Percentiles rank a stretch among this genome's conserved stretches.
Conservation (phyloP, 2,329 filamentous ascomycete genomes). For the Paracoccidioides brasiliensis region DNA sequence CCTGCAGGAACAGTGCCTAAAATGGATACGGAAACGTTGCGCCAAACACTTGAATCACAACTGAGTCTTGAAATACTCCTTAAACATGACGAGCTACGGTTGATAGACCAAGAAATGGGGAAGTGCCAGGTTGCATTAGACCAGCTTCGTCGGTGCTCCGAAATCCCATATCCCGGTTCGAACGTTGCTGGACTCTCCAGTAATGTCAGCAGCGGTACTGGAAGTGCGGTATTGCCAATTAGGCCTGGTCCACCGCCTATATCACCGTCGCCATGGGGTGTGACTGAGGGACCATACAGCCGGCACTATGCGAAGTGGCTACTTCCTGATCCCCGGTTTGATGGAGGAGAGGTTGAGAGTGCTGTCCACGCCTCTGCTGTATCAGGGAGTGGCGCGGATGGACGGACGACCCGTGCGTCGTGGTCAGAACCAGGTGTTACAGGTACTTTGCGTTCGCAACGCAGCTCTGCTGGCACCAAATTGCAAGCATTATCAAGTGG, state of each 20-base stretch:
- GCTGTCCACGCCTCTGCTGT: conserved; percentile 12
- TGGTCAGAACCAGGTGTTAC: conserved; percentile 42
- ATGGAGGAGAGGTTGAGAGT: conserved; percentile 43
- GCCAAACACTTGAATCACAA: conserved; percentile 68
- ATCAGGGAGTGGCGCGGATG: conserved; percentile 43
- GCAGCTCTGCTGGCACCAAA: conserved; percentile 49
- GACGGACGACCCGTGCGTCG: conserved; percentile 67
- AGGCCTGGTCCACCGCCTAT: conserved; percentile 53
- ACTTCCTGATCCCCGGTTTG: conserved; percentile 75
- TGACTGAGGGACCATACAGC: conserved; percentile 82
- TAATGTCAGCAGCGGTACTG: conserved; percentile 60
- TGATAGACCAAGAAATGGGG: conserved; percentile 91
- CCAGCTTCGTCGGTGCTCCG: conserved; percentile 79
- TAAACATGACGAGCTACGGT: conserved; percentile 85
- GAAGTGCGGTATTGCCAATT: conserved; percentile 51
- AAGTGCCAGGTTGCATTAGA: conserved; percentile 91
- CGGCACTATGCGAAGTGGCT: conserved; percentile 95
- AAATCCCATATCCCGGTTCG: conserved; percentile 76
- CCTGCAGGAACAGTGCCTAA: neutral
- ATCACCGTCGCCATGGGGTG: conserved; percentile 79
- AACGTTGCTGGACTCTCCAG: conserved; percentile 46
- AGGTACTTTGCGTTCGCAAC: conserved; percentile 43
- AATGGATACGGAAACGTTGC: conserved; percentile 38
- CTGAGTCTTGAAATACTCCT: conserved; percentile 82
- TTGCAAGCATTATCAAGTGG: conserved; percentile 57